phyloP scores from a whole-genome alignment of 805 yeast genomes.

The Saccharomyces mikatae region DNA sequence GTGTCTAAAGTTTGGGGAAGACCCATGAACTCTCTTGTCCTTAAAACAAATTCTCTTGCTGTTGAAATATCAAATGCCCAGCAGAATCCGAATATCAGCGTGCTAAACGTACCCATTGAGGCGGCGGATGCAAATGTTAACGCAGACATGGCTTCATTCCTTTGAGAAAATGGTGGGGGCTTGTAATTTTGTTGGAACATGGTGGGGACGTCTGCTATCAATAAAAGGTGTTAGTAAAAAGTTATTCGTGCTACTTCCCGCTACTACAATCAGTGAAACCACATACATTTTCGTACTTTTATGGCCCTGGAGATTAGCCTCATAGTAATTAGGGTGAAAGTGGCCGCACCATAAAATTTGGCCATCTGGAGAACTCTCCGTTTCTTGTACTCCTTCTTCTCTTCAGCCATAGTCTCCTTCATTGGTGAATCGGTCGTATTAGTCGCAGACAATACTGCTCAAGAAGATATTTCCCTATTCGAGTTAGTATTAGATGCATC shows the following conservation, averaged over 20 bases:
- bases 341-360: slow-evolving; percentile 63
- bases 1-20: slow-evolving; percentile 10
- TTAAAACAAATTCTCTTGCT: slow-evolving; percentile 47
- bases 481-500: background rate
- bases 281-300: slow-evolving; percentile 54
- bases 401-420: background rate
- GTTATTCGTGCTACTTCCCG: background rate
- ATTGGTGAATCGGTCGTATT: background rate
- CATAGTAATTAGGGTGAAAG: slow-evolving; percentile 62
- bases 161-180: slow-evolving; percentile 73
- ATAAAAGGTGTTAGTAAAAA: slow-evolving; percentile 8
- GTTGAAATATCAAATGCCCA: slow-evolving; percentile 71
- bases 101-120: slow-evolving; percentile 61
- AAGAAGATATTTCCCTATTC: slow-evolving; percentile 7
- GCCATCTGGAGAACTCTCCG: slow-evolving; percentile 68
- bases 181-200: slow-evolving; percentile 77
- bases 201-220: slow-evolving; percentile 47
- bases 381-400: slow-evolving; percentile 38
- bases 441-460: background rate
- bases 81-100: slow-evolving; percentile 62
- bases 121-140: slow-evolving; percentile 71
- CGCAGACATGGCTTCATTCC: slow-evolving; percentile 78
- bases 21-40: background rate
- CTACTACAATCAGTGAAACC: background rate
- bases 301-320: slow-evolving; percentile 72